Base-by-base conservation (phyloP, 129 eudicot genomes). In the Tanacetum coccineum region DNA sequence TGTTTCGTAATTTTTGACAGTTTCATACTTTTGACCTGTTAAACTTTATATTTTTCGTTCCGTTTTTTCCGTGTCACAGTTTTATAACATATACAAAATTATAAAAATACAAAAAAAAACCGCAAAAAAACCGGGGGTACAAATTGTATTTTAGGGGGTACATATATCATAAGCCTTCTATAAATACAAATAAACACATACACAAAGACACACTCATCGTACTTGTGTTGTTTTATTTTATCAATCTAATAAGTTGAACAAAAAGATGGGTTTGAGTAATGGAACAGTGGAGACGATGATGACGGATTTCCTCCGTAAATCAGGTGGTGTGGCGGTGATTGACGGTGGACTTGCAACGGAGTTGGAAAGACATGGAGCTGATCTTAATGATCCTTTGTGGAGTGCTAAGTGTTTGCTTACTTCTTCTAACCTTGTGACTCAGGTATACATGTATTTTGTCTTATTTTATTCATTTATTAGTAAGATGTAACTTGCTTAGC, bases 321-420 rank as follows among this genome's bases (percentile, higher is more conserved):
- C 84, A 66, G 98, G 98, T 54, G 96, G 96, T 78, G 81, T 86
- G 6, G 96, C 91, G 20, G 78, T 92, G 58, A 81, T 92, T 53
- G 96, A 92, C 81, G 98, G 98, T 61, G 98, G 98, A 2, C 83
- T 92, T 13, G 98, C 98, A 64, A 92, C 98, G 85, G 98, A 92
- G 89, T 84, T 92, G 8, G 98, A 92, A 72, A 80, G 96, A 19
- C 98, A 85, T 69, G 98, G 98, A 13, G 98, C 98, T 5, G 87
- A 92, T 81, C 98, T 92, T 64, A 86, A 92, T 68, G 98, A 92
- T 67, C 96, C 98, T 70, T 87, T 92, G 50, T 92, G 98, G 98
- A 92, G 98, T 81, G 98, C 98, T 25, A 88, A 86, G 78, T 92
- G 98, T 61, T 95, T 92, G 69, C 89, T 92, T 71, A 83, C 89